Percentiles rank a stretch among this genome's conserved stretches.
These are phyloP conservation scores for Candida chilensis DNA, from an alignment of 805 yeast genomes.

Conservation along the genomic window DNA sequence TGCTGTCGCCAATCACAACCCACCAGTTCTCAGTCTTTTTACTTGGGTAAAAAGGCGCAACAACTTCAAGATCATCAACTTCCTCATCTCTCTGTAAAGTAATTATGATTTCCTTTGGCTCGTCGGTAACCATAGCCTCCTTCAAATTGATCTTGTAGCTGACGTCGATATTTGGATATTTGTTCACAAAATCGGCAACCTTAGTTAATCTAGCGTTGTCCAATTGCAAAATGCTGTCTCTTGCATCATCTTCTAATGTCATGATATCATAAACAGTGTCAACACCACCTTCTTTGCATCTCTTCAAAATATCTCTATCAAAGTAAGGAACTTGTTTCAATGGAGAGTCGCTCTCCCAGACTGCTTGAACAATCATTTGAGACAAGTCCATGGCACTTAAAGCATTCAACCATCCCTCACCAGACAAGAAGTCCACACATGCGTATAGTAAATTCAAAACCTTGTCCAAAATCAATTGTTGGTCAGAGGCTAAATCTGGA, in stretches of 20 bases:
- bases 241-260: conserved; percentile 66
- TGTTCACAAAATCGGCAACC: conserved; percentile 85
- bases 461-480: conserved; percentile 37
- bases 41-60: conserved; percentile 49
- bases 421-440: conserved; percentile 64
- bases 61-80: conserved; percentile 43
- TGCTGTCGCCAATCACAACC: conserved; percentile 71
- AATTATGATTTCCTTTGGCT: conserved; percentile 36
- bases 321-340: conserved; percentile 77
- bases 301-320: conserved; percentile 32
- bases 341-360: conserved; percentile 76
- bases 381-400: conserved; percentile 77
- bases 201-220: conserved; percentile 36
- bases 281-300: conserved; percentile 48
- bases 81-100: conserved; percentile 69
- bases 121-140: conserved; percentile 34
- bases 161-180: conserved; percentile 79
- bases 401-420: conserved; percentile 75
- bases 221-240: conserved; percentile 53
- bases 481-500: conserved; percentile 52
- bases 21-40: conserved; percentile 74
- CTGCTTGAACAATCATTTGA: conserved; percentile 82
- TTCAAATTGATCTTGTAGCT: conserved; percentile 38
- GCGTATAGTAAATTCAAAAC: conserved; percentile 51
- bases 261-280: conserved; percentile 73